Conservation (phyloP, 139 green algal genomes). For the Volvox reticuliferus region DNA sequence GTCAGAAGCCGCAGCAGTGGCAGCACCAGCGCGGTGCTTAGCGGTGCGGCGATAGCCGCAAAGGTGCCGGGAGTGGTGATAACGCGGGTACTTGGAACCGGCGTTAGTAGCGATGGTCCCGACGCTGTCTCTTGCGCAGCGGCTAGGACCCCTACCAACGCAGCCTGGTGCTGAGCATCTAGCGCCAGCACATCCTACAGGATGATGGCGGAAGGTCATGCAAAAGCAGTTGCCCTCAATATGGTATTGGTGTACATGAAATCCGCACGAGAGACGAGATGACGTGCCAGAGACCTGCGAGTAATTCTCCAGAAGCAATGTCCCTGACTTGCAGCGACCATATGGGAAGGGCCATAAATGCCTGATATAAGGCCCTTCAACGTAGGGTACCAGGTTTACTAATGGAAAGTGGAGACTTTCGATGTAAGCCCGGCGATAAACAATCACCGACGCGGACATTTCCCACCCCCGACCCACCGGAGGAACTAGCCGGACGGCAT, state of each 20-base stretch:
- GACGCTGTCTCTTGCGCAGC: neutral
- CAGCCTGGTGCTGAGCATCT: constrained; percentile 14
- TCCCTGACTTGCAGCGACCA: too few relatives aligned
- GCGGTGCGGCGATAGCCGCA: neutral
- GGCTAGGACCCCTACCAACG: constrained; percentile 7
- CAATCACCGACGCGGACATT: too few relatives aligned
- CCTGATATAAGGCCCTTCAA: too few relatives aligned
- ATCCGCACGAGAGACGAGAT: too few relatives aligned
- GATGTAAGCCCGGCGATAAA: too few relatives aligned
- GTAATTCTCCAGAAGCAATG: too few relatives aligned
- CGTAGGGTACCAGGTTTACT: too few relatives aligned
- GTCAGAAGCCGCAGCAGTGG: constrained; percentile 48
- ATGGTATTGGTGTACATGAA: too few relatives aligned
- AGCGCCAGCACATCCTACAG: constrained; percentile 31
- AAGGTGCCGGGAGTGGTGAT: neutral
- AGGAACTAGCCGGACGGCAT: constrained; percentile 58
- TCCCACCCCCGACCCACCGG: constrained; percentile 18
- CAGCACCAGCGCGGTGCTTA: constrained; percentile 32
- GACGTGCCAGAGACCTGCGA: too few relatives aligned
- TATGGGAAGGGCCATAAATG: too few relatives aligned
- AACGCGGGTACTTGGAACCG: constrained; percentile 5
- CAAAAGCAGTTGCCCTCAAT: neutral
- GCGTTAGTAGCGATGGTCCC: constrained; percentile 36
- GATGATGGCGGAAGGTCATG: neutral
- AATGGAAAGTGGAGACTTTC: too few relatives aligned